Conservation (phyloP, 2,329 filamentous ascomycete genomes). For the Epichloe gansuensis region DNA sequence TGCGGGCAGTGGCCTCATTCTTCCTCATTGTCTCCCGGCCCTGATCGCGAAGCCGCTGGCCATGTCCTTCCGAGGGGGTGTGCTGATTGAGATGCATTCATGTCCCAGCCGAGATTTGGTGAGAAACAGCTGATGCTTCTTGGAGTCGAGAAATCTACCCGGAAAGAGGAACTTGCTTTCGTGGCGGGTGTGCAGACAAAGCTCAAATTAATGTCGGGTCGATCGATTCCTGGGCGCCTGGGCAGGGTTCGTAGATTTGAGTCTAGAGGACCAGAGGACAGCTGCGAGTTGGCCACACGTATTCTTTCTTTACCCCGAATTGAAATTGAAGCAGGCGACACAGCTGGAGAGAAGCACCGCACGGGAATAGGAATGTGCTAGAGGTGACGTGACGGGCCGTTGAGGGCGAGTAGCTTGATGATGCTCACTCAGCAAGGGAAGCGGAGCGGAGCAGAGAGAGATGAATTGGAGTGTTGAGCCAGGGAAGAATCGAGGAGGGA, state of each 20-base stretch:
- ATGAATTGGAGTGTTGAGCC: neutral
- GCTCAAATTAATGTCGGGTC: neutral
- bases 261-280: neutral
- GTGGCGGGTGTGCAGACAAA: neutral
- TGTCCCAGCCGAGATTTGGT: slow-evolving; percentile 16
- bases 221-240: neutral
- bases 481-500: too few relatives aligned
- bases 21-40: slow-evolving; percentile 48
- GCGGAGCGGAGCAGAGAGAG: neutral
- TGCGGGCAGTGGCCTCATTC: slow-evolving; percentile 49
- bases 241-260: neutral
- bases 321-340: neutral
- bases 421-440: neutral
- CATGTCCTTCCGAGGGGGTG: slow-evolving; percentile 16
- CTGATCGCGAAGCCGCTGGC: slow-evolving; percentile 19
- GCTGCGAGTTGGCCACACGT: neutral
- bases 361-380: neutral
- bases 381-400: neutral
- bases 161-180: neutral
- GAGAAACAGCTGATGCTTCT: neutral
- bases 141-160: neutral
- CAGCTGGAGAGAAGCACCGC: neutral
- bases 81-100: slow-evolving; percentile 14
- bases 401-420: neutral
- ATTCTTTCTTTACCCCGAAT: too few relatives aligned